Evolutionary conservation across 768 basidiomycete genomes (phyloP), one percentile per base, ranked within the genome.

Genomic region (Lactifluus hygrophoroides): DNA sequence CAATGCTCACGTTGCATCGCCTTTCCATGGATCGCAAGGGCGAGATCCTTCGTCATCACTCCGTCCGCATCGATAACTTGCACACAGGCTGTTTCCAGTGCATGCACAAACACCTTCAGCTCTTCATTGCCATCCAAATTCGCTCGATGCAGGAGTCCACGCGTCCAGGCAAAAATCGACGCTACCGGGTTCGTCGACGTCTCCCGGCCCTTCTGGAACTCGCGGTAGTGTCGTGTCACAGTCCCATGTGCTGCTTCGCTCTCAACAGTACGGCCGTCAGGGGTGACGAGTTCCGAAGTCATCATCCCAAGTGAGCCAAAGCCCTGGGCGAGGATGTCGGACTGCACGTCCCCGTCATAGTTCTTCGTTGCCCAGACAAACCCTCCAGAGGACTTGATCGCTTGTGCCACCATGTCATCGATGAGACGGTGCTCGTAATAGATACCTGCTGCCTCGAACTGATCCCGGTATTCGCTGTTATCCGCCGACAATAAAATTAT

Each of bases 131-230:
- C 76, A 69, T 99, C 95, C 32, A 97, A 79, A 76, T 91, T 93
- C 63, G 94, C 94, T 64, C 94, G 86, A 75, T 93, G 92, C 54
- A 91, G 74, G 42, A 99, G 79, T 0, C 95, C 95, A 46, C 96
- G 85, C 16, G 95, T 98, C 95, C 95, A 99, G 8, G 95, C 95
- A 67, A 94, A 98, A 76, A 99, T 97, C 56, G 90, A 93, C 45
- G 95, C 95, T 65, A 98, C 94, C 40, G 95, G 94, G 81, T 99
- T 99, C 47, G 95, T 99, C 57, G 90, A 94, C 11, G 95, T 98
- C 77, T 98, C 96, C 58, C 87, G 85, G 51, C 95, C 95, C 77
- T 97, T 95, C 73, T 98, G 95, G 70, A 83, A 87, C 74, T 98
- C 95, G 56, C 95, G 87, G 74, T 94, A 99, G 75, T 98, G 95